Conservation (phyloP, 1,284 basidiomycete genomes). For the Chalciporus piperatoides region DNA sequence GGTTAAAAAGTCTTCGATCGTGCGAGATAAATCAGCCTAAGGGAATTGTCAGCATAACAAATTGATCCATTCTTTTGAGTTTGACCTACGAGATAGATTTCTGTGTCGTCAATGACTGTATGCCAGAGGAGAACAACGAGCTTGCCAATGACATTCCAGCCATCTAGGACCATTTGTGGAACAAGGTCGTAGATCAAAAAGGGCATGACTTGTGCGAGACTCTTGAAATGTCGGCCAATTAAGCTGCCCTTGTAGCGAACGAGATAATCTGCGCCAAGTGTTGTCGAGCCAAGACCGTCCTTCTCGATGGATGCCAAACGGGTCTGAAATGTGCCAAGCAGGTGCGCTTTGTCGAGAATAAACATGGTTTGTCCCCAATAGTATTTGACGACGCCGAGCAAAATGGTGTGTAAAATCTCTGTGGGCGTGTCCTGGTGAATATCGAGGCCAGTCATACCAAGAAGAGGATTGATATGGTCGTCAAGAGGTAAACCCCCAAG, state of each 20-base stretch:
- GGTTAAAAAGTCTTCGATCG: slow-evolving; percentile 21
- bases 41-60: neutral
- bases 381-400: slow-evolving; percentile 36
- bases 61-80: neutral
- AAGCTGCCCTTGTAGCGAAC: slow-evolving; percentile 20
- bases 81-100: slow-evolving; percentile 22
- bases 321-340: slow-evolving; percentile 16
- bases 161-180: slow-evolving; percentile 11
- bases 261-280: slow-evolving; percentile 11
- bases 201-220: slow-evolving; percentile 26
- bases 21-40: slow-evolving; percentile 3
- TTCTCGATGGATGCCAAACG: slow-evolving; percentile 2
- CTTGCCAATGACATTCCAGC: slow-evolving; percentile 24
- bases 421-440: slow-evolving; percentile 31
- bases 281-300: slow-evolving; percentile 1
- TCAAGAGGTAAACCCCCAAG: slow-evolving; percentile 2
- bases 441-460: slow-evolving; percentile 2
- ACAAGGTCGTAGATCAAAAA: slow-evolving; percentile 27
- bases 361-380: slow-evolving; percentile 30
- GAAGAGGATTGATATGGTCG: slow-evolving; percentile 15
- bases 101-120: slow-evolving; percentile 22
- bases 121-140: slow-evolving; percentile 30
- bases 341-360: slow-evolving; percentile 21
- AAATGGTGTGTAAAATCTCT: slow-evolving; percentile 33
- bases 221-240: slow-evolving; percentile 32